Percentiles rank a stretch among this genome's conserved stretches.
These are phyloP conservation scores for Cercis canadensis DNA, from an alignment of 306 rosid species.

Conservation along the genomic window DNA sequence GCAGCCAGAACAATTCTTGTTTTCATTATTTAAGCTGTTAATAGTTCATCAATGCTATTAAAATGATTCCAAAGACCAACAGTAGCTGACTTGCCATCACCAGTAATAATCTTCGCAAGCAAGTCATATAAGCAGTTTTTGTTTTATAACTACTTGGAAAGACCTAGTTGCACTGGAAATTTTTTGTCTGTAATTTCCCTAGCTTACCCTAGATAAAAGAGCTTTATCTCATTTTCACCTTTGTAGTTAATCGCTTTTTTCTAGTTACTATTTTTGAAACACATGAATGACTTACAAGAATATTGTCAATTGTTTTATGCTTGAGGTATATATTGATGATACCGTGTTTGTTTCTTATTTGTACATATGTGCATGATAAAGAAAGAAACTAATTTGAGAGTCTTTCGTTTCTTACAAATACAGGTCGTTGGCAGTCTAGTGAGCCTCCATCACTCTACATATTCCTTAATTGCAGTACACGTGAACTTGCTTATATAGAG, in stretches of 20 bases:
- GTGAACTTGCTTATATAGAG: constrained; percentile 89
- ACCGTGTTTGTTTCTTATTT: constrained; percentile 6
- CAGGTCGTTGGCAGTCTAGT: constrained; percentile 88
- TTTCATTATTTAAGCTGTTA: no score
- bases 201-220: no score
- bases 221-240: no score
- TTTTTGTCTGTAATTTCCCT: no score
- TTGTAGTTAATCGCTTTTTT: neutral
- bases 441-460: constrained; percentile 87
- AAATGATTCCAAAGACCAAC: no score
- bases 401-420: constrained; percentile 44
- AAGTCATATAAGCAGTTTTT: no score
- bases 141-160: no score
- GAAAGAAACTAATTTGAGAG: constrained; percentile 26
- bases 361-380: constrained; percentile 17
- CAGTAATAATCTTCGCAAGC: no score
- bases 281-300: neutral
- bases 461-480: constrained; percentile 88
- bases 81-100: no score
- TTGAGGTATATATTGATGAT: constrained; percentile 27
- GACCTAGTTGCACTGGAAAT: no score
- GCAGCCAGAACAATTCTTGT: no score
- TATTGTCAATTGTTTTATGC: constrained; percentile 12
- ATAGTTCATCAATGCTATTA: no score
- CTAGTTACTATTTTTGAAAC: constrained; percentile 5